Evolutionary conservation across 768 basidiomycete genomes (phyloP).

Genomic region (Boletus vinaceobasis): DNA sequence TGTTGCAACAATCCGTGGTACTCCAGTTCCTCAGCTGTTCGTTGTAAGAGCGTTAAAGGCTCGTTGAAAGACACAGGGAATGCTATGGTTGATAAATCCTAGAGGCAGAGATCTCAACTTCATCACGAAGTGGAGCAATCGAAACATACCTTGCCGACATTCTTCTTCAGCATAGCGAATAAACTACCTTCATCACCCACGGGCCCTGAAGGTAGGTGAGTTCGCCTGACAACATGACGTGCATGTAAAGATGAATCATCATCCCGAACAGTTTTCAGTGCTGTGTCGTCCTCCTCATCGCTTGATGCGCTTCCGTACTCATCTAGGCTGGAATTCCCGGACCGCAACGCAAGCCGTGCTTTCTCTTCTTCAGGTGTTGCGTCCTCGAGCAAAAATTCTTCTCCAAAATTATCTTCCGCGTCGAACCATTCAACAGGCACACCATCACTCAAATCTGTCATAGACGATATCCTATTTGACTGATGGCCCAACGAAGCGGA

Average conservation of each 20-base stretch:
- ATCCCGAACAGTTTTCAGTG: neutral
- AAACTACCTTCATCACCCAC: slow-evolving; percentile 78
- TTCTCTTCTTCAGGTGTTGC: slow-evolving; percentile 38
- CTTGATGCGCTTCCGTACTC: slow-evolving; percentile 44
- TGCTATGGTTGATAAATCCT: slow-evolving; percentile 81
- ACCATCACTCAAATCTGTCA: slow-evolving; percentile 49
- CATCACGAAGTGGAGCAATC: neutral
- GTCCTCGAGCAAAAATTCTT: slow-evolving; percentile 62
- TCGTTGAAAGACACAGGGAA: slow-evolving; percentile 93
- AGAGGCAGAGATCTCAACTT: neutral
- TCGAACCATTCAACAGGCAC: slow-evolving; percentile 69
- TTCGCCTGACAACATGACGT: slow-evolving; percentile 45
- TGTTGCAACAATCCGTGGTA: slow-evolving; percentile 67
- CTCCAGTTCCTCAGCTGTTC: slow-evolving; percentile 81
- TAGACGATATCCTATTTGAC: slow-evolving; percentile 44
- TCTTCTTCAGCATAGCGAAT: slow-evolving; percentile 81
- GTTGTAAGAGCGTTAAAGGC: slow-evolving; percentile 77
- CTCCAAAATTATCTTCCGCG: slow-evolving; percentile 48
- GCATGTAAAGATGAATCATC: slow-evolving; percentile 6
- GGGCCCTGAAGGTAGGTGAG: slow-evolving; percentile 55
- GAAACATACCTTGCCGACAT: slow-evolving; percentile 71
- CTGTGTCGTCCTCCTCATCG: slow-evolving; percentile 39
- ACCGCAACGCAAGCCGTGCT: slow-evolving; percentile 37
- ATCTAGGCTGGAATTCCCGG: slow-evolving; percentile 40
- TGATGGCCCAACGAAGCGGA: slow-evolving; percentile 31